phyloP scores from a whole-genome alignment of 192 early-diverging fungal species.

The Umbelopsis sp. region DNA sequence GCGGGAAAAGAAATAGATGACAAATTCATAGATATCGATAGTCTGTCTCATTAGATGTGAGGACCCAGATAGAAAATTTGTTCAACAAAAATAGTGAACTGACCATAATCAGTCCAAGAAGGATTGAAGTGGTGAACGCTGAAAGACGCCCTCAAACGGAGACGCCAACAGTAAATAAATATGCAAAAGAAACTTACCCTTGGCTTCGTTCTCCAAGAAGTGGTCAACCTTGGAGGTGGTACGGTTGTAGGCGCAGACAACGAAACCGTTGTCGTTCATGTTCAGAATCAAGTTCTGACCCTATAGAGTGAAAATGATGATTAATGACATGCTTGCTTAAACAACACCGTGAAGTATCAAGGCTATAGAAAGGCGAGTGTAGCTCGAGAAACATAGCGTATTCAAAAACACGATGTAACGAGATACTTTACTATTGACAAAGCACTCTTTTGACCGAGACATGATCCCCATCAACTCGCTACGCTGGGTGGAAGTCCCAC shows the following conservation, averaged over 20 bases:
- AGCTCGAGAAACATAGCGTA: not conserved
- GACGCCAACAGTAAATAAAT: not conserved
- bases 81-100: not conserved
- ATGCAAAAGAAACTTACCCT: conserved; percentile 59
- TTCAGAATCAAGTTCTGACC: conserved; percentile 99
- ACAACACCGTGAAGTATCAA: not conserved
- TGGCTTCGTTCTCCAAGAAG: conserved; percentile 96
- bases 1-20: conserved; percentile 13
- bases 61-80: not conserved
- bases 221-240: conserved; percentile 92
- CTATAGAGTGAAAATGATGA: conserved; percentile 44
- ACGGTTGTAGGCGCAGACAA: conserved; percentile 95
- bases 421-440: not conserved
- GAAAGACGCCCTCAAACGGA: not conserved
- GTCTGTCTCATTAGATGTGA: conserved; percentile 14
- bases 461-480: no score
- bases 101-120: not conserved
- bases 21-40: conserved; percentile 11
- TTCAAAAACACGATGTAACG: conserved; percentile 13
- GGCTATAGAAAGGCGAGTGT: not conserved
- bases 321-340: not conserved
- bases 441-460: no score
- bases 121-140: no score
- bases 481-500: no score
- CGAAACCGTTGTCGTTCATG: conserved; percentile 97